A percentile compares a stretch with the other conserved stretches of the same genome.
Evolutionary conservation across 2,329 filamentous ascomycete genomes (phyloP).

Genomic region (Sphaceloma murrayae): DNA sequence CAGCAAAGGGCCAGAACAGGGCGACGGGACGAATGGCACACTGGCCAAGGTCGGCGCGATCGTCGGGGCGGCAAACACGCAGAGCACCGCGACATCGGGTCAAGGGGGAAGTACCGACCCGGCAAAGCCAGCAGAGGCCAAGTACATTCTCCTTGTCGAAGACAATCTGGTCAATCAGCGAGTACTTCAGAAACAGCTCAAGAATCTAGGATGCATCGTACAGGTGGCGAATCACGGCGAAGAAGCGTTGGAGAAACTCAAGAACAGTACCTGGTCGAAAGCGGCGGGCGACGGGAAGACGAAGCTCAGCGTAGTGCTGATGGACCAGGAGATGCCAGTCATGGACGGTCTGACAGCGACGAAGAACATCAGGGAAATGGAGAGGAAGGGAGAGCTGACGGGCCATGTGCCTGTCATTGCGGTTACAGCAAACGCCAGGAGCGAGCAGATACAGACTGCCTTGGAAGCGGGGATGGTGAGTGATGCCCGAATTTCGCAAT

Average conservation of each 20-base stretch:
- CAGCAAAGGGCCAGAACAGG: slow-evolving; percentile 32
- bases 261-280: slow-evolving; percentile 42
- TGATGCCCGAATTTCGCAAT: background rate
- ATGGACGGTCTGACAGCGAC: slow-evolving; percentile 75
- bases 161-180: slow-evolving; percentile 41
- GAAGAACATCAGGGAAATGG: slow-evolving; percentile 57
- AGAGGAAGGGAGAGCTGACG: slow-evolving; percentile 51
- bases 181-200: slow-evolving; percentile 42
- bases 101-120: slow-evolving; percentile 6
- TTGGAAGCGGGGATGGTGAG: slow-evolving; percentile 59
- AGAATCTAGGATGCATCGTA: slow-evolving; percentile 39
- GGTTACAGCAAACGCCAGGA: slow-evolving; percentile 72
- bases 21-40: slow-evolving; percentile 18
- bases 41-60: slow-evolving; percentile 14
- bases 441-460: slow-evolving; percentile 63
- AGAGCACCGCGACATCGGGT: background rate
- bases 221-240: slow-evolving; percentile 42
- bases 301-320: slow-evolving; percentile 47
- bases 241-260: slow-evolving; percentile 39
- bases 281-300: slow-evolving; percentile 27
- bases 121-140: slow-evolving; percentile 2
- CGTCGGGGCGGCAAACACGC: slow-evolving; percentile 5
- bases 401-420: slow-evolving; percentile 67
- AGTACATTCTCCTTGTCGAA: slow-evolving; percentile 35
- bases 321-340: slow-evolving; percentile 73